phyloP scores from a whole-genome alignment of 805 yeast genomes.

The Candida ipomoeae region DNA sequence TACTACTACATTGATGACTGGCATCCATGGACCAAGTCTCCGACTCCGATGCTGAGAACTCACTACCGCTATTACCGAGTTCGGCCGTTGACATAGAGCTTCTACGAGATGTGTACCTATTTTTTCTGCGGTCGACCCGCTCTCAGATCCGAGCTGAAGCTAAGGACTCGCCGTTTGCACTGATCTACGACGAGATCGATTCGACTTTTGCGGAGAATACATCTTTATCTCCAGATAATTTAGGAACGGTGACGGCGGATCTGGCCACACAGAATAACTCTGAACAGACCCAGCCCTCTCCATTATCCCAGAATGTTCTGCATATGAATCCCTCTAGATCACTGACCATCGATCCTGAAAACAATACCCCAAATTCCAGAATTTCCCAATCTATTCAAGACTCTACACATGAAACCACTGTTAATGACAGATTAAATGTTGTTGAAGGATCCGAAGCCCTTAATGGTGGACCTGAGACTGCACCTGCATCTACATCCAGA shows the following conservation, averaged over 20 bases:
- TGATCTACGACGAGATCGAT: conserved; percentile 2
- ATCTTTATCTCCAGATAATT: background rate
- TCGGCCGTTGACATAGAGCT: conserved; percentile 13
- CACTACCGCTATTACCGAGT: conserved; percentile 12
- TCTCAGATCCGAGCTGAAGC: conserved; percentile 12
- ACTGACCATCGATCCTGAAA: background rate
- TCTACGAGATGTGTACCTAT: conserved; percentile 8
- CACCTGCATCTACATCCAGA: background rate
- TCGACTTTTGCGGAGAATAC: background rate
- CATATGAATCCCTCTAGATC: background rate
- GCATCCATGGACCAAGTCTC: conserved; percentile 14
- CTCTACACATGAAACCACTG: background rate
- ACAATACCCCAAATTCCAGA: background rate
- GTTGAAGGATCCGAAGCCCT: no score
- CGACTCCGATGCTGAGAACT: conserved; percentile 20
- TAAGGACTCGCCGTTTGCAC: conserved; percentile 7
- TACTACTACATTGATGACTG: conserved; percentile 1
- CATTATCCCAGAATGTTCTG: background rate
- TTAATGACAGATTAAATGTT: background rate
- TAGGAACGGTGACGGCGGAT: background rate
- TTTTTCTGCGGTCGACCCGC: conserved; percentile 11
- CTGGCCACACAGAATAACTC: background rate
- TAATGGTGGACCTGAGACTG: no score
- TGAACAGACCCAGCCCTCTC: background rate
- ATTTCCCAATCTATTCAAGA: background rate